phyloP scores from a whole-genome alignment of 495 filamentous ascomycete genomes.

The Geopyxis carbonaria region DNA sequence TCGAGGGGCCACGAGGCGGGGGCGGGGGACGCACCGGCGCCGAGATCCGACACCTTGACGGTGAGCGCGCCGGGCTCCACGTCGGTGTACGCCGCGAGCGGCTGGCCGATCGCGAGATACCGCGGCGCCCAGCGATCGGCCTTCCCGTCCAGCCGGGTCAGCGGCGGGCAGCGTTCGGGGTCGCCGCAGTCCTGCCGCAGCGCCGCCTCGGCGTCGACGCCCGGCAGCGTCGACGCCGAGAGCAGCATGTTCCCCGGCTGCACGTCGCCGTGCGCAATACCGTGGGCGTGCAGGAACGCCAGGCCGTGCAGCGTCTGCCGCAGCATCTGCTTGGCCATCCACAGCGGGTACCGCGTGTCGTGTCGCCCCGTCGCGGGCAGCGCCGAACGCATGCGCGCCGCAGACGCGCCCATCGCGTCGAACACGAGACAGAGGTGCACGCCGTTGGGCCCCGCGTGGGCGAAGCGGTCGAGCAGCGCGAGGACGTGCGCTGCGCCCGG shows the following conservation, averaged over 20 bases:
- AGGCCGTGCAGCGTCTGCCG: conserved; percentile 31
- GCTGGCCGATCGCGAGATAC: conserved; percentile 27
- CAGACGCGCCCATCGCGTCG: conserved; percentile 32
- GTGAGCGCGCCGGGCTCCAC: conserved; percentile 21
- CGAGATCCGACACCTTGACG: conserved; percentile 30
- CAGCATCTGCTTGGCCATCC: conserved; percentile 30
- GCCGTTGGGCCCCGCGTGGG: conserved; percentile 34
- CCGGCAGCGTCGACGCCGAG: conserved; percentile 18
- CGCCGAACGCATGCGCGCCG: conserved; percentile 23
- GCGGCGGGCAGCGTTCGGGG: conserved; percentile 6
- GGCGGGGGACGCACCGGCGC: conserved; percentile 27
- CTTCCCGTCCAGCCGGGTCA: conserved; percentile 26
- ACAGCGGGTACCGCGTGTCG: conserved; percentile 29
- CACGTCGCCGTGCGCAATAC: conserved; percentile 33
- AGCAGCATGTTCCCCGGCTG: conserved; percentile 36
- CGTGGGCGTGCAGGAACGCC: conserved; percentile 29
- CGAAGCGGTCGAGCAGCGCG: conserved; percentile 29
- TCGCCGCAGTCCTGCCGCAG: conserved; percentile 12
- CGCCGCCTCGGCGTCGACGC: conserved; percentile 18
- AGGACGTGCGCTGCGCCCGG: conserved; percentile 26
- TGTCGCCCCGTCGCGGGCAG: no score
- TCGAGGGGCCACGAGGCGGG: no score
- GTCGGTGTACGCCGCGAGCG: conserved; percentile 18
- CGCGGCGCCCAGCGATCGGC: conserved; percentile 27
- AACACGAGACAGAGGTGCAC: conserved; percentile 34